Percentiles rank a stretch among this genome's conserved stretches.
These are phyloP conservation scores for Oenanthe javanica DNA, from an alignment of 140 eudicot species.

Conservation along the genomic window DNA sequence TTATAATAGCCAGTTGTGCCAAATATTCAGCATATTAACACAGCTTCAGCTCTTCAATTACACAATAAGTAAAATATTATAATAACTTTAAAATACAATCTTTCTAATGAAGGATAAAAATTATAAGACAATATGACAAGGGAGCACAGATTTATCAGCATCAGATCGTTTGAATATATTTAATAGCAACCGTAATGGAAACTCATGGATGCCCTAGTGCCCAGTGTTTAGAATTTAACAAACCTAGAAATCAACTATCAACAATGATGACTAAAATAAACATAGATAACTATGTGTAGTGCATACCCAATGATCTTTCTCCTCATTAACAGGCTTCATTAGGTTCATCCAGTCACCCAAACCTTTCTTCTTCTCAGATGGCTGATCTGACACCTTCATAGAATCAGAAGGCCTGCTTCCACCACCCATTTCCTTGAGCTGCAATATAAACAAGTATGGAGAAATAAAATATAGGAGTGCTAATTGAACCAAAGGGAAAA, in stretches of 20 bases:
- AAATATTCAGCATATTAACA: background rate
- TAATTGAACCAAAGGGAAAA: background rate
- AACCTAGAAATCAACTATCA: background rate
- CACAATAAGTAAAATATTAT: background rate
- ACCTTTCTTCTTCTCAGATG: conserved; percentile 80
- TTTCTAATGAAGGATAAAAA: background rate
- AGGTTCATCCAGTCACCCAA: conserved; percentile 85
- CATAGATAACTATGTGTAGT: background rate
- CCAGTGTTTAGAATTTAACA: background rate
- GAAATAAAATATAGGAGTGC: background rate
- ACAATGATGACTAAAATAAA: background rate
- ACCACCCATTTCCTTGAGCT: conserved; percentile 89
- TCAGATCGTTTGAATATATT: background rate
- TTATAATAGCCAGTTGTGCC: background rate
- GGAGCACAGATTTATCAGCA: background rate
- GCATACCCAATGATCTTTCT: conserved; percentile 94
- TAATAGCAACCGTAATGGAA: background rate
- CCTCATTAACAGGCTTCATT: conserved; percentile 75
- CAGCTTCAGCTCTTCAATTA: background rate
- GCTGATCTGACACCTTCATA: conserved; percentile 58
- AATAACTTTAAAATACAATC: background rate
- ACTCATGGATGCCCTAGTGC: background rate
- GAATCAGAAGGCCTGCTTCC: conserved; percentile 53
- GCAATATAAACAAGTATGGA: conserved; percentile 1
- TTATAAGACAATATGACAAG: background rate